Evolutionary conservation across 495 filamentous ascomycete genomes (phyloP).

Genomic region (Aspergillus incahuasiensis): DNA sequence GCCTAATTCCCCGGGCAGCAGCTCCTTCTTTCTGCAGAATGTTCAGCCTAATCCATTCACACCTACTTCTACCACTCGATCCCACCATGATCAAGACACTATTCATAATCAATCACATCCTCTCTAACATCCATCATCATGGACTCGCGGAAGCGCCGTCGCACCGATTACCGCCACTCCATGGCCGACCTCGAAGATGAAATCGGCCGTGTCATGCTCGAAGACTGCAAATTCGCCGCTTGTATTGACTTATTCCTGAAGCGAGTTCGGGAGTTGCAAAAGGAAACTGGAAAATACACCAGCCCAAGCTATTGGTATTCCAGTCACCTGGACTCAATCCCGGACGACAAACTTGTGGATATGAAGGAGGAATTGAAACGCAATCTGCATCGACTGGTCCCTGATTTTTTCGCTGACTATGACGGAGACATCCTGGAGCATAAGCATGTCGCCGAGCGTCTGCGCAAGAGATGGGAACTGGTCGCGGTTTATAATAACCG

Average conservation of each 20-base stretch:
- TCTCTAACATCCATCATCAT: no score
- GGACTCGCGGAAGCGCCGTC: no score
- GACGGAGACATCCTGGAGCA: not conserved
- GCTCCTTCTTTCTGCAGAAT: no score
- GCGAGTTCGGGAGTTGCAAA: not conserved
- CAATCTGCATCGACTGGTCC: no score
- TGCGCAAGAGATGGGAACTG: not conserved
- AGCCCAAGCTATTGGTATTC: no score
- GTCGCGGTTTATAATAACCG: not conserved
- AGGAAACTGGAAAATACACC: not conserved
- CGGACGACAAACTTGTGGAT: not conserved
- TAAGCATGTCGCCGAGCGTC: not conserved
- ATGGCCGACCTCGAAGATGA: not conserved
- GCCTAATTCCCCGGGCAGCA: no score
- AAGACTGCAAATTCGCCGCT: constrained; percentile 4
- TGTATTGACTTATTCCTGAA: not conserved
- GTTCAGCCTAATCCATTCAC: no score
- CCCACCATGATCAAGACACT: no score
- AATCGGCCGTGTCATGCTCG: not conserved
- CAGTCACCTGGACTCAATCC: not conserved
- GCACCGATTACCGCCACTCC: not conserved
- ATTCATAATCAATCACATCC: no score
- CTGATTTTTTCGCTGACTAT: no score
- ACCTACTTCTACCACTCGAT: no score
- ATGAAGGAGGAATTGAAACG: no score